A percentile compares a stretch with the other conserved stretches of the same genome.
Evolutionary conservation across 2,329 filamentous ascomycete species (phyloP).

Genomic region (Calonectria multiphialidica): DNA sequence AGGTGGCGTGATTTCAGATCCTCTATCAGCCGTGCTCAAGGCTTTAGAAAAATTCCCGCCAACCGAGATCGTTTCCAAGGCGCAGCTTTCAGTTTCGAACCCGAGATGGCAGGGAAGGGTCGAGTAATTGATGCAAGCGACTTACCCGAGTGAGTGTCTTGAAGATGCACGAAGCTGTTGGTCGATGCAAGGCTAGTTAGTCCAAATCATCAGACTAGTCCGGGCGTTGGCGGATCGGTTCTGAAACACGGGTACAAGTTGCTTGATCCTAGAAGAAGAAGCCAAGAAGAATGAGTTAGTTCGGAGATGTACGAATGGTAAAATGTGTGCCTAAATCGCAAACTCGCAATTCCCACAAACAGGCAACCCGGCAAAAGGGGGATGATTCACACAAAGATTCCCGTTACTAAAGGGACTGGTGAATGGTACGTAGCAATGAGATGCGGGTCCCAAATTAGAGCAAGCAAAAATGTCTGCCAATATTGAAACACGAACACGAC

Average conservation of each 20-base stretch:
- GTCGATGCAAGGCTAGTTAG: slow-evolving; percentile 26
- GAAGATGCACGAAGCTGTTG: slow-evolving; percentile 30
- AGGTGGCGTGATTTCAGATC: slow-evolving; percentile 42
- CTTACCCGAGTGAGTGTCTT: slow-evolving; percentile 32
- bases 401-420: slow-evolving; percentile 23
- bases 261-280: slow-evolving; percentile 28
- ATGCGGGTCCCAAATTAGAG: slow-evolving; percentile 40
- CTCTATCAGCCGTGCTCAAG: slow-evolving; percentile 31
- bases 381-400: slow-evolving; percentile 22
- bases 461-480: slow-evolving; percentile 20
- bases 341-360: slow-evolving; percentile 27
- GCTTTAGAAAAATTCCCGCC: slow-evolving; percentile 36
- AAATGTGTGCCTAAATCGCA: slow-evolving; percentile 20
- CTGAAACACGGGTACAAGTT: slow-evolving; percentile 29
- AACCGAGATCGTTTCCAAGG: slow-evolving; percentile 33
- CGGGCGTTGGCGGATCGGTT: slow-evolving; percentile 26
- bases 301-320: slow-evolving; percentile 21
- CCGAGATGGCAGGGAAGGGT: slow-evolving; percentile 33
- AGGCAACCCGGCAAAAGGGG: slow-evolving; percentile 20
- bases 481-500: slow-evolving; percentile 29
- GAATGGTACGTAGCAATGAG: slow-evolving; percentile 36
- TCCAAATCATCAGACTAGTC: slow-evolving; percentile 26
- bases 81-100: slow-evolving; percentile 32
- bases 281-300: slow-evolving; percentile 30
- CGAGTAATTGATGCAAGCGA: slow-evolving; percentile 27